Evolutionary conservation across 352 stramenopile species (phyloP).

Genomic region (Globisporangium cystogenes): DNA sequence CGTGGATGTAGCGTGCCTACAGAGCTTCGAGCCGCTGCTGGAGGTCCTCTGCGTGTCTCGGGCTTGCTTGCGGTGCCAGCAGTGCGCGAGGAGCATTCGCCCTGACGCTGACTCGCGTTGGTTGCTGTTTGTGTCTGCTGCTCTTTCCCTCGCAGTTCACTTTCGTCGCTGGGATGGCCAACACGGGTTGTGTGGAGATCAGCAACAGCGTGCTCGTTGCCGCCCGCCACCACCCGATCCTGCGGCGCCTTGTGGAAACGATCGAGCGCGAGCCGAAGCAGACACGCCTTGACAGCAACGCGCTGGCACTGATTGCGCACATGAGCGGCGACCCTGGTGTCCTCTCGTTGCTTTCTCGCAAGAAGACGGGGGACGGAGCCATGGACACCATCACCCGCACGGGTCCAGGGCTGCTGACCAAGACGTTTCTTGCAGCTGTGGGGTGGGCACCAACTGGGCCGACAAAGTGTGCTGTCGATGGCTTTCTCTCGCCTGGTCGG

Average conservation of each 20-base stretch:
- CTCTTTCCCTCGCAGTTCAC: constrained; percentile 19
- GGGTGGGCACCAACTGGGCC: constrained; percentile 17
- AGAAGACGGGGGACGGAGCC: not conserved
- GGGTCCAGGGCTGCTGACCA: constrained; percentile 44
- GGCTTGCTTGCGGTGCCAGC: too few species aligned
- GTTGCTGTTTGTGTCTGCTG: not conserved
- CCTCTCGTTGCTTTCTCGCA: not conserved
- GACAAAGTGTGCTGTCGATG: not conserved
- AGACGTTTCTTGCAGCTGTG: constrained; percentile 40
- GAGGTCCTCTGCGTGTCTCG: constrained; percentile 12
- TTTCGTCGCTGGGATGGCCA: constrained; percentile 58
- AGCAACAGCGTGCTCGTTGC: constrained; percentile 66
- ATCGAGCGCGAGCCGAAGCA: constrained; percentile 15
- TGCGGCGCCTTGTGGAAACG: constrained; percentile 23
- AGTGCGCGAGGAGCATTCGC: not conserved
- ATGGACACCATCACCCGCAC: constrained; percentile 49
- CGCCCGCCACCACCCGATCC: constrained; percentile 20
- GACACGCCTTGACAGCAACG: constrained; percentile 13
- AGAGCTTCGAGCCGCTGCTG: constrained; percentile 33
- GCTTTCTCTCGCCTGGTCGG: constrained; percentile 18
- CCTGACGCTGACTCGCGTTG: not conserved
- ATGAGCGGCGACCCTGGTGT: constrained; percentile 16
- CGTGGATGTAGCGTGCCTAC: constrained; percentile 60
- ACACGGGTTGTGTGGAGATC: constrained; percentile 62
- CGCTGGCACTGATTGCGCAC: constrained; percentile 18